Base-by-base conservation (phyloP, 495 filamentous ascomycete genomes). In the Echria macrotheca region DNA sequence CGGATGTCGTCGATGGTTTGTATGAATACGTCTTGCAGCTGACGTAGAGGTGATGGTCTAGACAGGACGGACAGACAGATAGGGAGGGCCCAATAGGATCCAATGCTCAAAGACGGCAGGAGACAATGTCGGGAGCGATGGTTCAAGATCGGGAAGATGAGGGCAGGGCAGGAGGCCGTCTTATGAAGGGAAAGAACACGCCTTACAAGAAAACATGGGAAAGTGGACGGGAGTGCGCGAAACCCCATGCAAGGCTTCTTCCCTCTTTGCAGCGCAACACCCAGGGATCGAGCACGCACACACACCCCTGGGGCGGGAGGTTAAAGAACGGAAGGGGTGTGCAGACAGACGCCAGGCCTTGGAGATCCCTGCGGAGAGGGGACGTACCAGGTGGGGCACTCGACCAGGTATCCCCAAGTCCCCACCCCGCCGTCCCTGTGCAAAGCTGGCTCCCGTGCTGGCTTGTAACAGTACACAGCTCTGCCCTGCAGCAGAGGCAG, bases 231-330 rank as follows among this genome's bases (percentile, higher is more conserved):
- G 59, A 54, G 48, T 49, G 56, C 49, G 52, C 48, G 52, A 63
- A 63, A 59, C 59, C 56, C 59, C 59, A 61, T 61, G 47, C n/a
- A n/a, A n/a, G n/a, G n/a, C n/a, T n/a, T n/a, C n/a, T 33, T 11
- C 39, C 40, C 41, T 49, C 23, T 24, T 29, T 35, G 21, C 28
- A 33, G 18, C 23, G 23, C 21, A 17, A 22, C 14, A 15, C 31
- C 39, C 50, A 52, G 42, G 50, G 35, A 53, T 53, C 38, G 25
- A 47, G 19, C 17, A 47, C 11, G 26, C 11, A 50, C 38, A n/a
- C 38, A 50, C 38, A 28, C 44, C 31, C 31, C 44, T 22, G 17
- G n/a, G 3, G 29, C 5, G 22, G 41, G 38, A 33, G 32, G 42
- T 22, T 18, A 21, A 39, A 32, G 11, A 22, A 29, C 33, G 47